Evolutionary conservation across 108 stramenopile genomes (phyloP), one percentile per base, ranked within the genome.

Genomic region (Heterococcus sp.): DNA sequence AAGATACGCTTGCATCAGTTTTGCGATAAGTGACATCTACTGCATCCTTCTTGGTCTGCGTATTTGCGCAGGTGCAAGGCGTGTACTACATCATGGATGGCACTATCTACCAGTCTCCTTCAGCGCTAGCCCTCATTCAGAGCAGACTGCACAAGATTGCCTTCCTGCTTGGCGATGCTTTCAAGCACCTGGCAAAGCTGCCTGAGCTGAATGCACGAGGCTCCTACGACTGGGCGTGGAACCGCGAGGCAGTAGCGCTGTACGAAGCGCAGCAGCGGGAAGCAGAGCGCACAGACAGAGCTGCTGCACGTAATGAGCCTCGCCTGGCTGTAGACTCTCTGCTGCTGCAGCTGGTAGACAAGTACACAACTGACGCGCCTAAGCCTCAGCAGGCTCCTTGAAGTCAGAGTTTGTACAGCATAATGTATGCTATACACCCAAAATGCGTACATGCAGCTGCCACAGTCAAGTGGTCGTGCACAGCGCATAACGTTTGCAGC

Each of bases 61-160:
- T n/a, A n/a, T 69, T 76, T 32, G 28, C 75, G 32, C 76, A 83
- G 84, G 82, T 81, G 28, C 85, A 69, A 38, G 86, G 75, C 14
- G 78, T 86, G 38, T 87, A 87, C 82, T 87, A 87, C 75, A 80
- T 87, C 37, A 82, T 87, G 80, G 86, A 87, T 31, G 84, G 84
- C 21, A 75, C 74, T 31, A 87, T 87, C 68, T 87, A 87, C 75
- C 85, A 85, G 36, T 38, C 85, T 1, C 86, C 86, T 8, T 78
- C 79, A n/a, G 72, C 85, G 81, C 81, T 76, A 27, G 81, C 73
- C 38, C 85, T 87, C 37, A 83, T 87, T 34, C 80, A 71, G 66
- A 75, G 84, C 1, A 76, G 85, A 38, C 84, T 85, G 35, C 73
- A 32, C 76, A 85, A 85, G 77, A 21, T 21, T 21, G 46, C 46